These are phyloP conservation scores for Penicillium sp. DNA, from an alignment of 2,329 filamentous ascomycete species.

Conservation along the genomic window DNA sequence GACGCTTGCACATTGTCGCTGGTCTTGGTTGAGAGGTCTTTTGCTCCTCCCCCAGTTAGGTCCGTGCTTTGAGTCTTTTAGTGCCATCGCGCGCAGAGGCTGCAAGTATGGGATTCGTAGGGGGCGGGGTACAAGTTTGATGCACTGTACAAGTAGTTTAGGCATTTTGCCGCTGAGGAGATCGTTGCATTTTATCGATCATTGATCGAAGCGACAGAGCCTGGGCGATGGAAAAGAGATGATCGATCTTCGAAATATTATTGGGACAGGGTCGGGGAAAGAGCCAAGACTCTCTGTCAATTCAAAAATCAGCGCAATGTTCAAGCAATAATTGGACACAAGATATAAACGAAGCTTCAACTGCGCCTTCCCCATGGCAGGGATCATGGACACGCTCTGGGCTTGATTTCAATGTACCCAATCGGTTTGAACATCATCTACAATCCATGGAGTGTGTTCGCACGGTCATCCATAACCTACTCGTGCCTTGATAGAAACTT, in stretches of 20 bases:
- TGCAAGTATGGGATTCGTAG: neutral
- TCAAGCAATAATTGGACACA: slow-evolving; percentile 12
- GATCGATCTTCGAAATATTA: neutral
- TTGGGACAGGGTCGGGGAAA: neutral
- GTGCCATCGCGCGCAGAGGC: slow-evolving; percentile 1
- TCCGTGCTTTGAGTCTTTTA: neutral
- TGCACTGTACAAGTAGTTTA: neutral
- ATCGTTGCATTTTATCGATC: neutral
- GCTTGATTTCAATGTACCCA: slow-evolving; percentile 1
- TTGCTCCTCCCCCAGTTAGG: neutral
- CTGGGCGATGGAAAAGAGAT: neutral
- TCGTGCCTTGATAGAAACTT: neutral
- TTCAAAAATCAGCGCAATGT: slow-evolving; percentile 18
- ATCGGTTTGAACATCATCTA: neutral
- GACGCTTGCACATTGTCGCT: neutral
- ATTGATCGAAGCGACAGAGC: neutral
- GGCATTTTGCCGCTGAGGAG: neutral
- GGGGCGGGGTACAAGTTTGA: neutral
- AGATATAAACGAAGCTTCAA: slow-evolving; percentile 16
- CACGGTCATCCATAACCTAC: neutral
- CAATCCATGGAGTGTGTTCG: neutral
- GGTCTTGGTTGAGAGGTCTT: neutral
- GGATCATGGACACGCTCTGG: neutral
- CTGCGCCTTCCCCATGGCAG: slow-evolving; percentile 1
- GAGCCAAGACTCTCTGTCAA: slow-evolving; percentile 10